Conservation (phyloP, 2,329 filamentous ascomycete genomes). For the Cordyceps tenuipes region DNA sequence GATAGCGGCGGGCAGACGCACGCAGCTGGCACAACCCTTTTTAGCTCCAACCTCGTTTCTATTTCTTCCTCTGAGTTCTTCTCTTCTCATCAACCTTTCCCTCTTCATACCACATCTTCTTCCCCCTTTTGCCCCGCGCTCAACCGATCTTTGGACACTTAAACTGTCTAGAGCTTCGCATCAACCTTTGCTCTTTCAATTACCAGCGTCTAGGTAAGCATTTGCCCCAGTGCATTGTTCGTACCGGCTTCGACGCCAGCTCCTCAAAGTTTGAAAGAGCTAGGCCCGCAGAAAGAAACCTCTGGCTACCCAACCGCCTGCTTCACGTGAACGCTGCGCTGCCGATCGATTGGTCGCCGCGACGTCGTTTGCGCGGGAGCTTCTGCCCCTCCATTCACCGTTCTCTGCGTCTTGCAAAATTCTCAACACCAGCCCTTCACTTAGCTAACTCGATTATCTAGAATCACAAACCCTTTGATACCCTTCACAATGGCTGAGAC, state of each 20-base stretch:
- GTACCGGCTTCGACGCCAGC: not conserved
- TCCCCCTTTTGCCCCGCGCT: slow-evolving; percentile 16
- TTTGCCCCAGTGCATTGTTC: not conserved
- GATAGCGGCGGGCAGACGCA: slow-evolving; percentile 19
- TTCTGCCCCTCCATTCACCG: slow-evolving; percentile 1
- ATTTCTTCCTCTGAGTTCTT: slow-evolving; percentile 16
- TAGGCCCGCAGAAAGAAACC: not conserved
- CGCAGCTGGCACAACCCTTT: slow-evolving; percentile 25
- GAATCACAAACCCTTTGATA: slow-evolving; percentile 28
- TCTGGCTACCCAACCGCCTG: not conserved
- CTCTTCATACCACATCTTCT: slow-evolving; percentile 12
- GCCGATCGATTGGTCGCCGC: not conserved
- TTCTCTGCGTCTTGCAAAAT: not conserved
- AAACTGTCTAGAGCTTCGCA: slow-evolving; percentile 17
- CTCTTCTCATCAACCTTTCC: slow-evolving; percentile 16
- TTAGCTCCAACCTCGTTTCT: slow-evolving; percentile 22
- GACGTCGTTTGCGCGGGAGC: not conserved
- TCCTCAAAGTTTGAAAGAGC: not conserved
- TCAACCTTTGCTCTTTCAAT: slow-evolving; percentile 13
- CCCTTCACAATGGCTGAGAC: slow-evolving; percentile 79
- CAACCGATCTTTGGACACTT: slow-evolving; percentile 20
- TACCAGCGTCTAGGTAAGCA: slow-evolving; percentile 19
- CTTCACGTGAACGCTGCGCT: not conserved
- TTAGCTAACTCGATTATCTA: slow-evolving; percentile 13
- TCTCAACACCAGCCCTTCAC: slow-evolving; percentile 1